A percentile compares a stretch with the other conserved stretches of the same genome.
Evolutionary conservation across 805 yeast species (phyloP).

Genomic region (Saccharomycopsis lassenensis): DNA sequence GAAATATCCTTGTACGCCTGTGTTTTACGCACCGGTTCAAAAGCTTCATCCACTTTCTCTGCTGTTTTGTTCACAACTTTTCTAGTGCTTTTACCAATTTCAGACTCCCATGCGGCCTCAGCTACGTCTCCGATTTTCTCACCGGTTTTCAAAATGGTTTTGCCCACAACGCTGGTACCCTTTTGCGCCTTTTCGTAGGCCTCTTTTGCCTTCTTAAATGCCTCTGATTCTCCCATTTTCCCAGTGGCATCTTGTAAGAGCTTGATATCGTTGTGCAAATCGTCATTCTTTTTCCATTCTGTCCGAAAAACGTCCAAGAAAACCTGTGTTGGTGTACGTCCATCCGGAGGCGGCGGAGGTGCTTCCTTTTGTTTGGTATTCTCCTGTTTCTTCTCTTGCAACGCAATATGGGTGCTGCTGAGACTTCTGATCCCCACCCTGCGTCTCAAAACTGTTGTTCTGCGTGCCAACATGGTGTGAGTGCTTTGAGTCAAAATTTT

Average conservation of each 20-base stretch:
- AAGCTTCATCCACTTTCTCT: conserved; percentile 69
- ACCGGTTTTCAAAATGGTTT: conserved; percentile 82
- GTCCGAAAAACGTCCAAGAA: conserved; percentile 83
- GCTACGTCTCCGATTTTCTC: conserved; percentile 87
- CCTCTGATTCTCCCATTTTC: conserved; percentile 84
- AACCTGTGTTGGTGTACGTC: conserved; percentile 76
- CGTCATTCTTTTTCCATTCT: conserved; percentile 86
- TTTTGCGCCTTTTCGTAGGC: conserved; percentile 82
- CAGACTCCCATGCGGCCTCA: conserved; percentile 89
- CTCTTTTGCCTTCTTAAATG: conserved; percentile 84
- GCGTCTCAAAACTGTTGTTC: no score
- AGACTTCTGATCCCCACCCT: no score
- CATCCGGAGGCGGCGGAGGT: conserved; percentile 23
- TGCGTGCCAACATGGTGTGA: no score
- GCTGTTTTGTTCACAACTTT: conserved; percentile 75
- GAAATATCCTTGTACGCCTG: conserved; percentile 80
- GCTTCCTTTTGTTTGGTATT: conserved; percentile 16
- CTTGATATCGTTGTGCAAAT: conserved; percentile 84
- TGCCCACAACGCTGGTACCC: conserved; percentile 54
- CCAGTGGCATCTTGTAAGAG: conserved; percentile 95
- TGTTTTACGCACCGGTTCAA: conserved; percentile 90
- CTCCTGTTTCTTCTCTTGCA: conserved; percentile 3
- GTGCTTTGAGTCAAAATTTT: no score
- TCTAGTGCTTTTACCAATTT: conserved; percentile 83
- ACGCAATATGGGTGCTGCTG: no score